Percentiles rank a stretch among this genome's conserved stretches.
Conservation (phyloP, 2,329 filamentous ascomycete species). For the Dendrostoma leiphaemia region DNA sequence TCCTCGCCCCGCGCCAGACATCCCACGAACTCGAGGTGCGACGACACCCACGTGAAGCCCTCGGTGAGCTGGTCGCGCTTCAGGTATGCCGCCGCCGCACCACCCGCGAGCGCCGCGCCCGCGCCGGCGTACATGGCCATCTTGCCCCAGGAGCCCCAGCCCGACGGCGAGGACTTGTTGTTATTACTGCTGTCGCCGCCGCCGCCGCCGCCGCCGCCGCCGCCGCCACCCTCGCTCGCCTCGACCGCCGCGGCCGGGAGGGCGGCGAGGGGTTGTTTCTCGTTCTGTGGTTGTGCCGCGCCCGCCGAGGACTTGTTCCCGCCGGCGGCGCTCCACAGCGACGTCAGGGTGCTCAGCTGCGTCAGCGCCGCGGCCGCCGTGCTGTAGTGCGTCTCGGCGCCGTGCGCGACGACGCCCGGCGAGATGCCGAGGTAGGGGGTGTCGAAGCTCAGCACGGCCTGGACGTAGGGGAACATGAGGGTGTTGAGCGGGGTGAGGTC, state of each 20-base stretch:
- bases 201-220: constrained; percentile 21
- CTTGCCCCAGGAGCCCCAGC: constrained; percentile 81
- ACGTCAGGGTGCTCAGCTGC: constrained; percentile 62
- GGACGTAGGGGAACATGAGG: constrained; percentile 91
- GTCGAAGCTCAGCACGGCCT: constrained; percentile 88
- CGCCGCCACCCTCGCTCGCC: constrained; percentile 31
- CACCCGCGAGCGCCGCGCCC: constrained; percentile 76
- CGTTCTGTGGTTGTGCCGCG: constrained; percentile 21
- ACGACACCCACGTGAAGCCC: constrained; percentile 79
- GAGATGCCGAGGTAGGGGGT: constrained; percentile 86
- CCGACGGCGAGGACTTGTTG: constrained; percentile 3
- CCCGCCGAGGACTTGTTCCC: constrained; percentile 33
- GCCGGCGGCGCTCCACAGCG: constrained; percentile 57
- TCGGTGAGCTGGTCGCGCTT: constrained; percentile 77
- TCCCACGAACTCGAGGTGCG: constrained; percentile 90
- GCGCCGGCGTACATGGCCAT: constrained; percentile 85
- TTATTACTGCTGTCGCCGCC: constrained; percentile 17
- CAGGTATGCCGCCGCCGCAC: constrained; percentile 80
- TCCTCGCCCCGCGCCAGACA: constrained; percentile 84
- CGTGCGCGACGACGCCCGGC: constrained; percentile 79
- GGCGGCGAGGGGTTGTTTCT: constrained; percentile 36
- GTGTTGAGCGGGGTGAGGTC: constrained; percentile 41
- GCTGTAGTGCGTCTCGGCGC: constrained; percentile 83
- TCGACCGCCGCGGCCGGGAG: constrained; percentile 35
- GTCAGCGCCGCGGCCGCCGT: constrained; percentile 68